Conservation (phyloP, 768 basidiomycete species). For the Boletales sp. region DNA sequence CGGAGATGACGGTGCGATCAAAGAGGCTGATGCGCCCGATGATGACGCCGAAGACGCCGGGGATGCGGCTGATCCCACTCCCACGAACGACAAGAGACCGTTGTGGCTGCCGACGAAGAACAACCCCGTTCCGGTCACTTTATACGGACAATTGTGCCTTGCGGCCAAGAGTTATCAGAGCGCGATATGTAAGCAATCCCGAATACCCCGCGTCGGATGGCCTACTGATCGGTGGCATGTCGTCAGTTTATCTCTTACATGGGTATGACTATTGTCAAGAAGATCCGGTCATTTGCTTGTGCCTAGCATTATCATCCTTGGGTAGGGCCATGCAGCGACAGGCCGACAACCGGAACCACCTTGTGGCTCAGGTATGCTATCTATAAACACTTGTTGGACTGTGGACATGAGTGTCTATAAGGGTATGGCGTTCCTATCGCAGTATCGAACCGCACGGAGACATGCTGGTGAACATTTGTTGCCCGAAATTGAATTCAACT, state of each 20-base stretch:
- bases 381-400: background rate
- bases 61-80: constrained; percentile 10
- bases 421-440: constrained; percentile 81
- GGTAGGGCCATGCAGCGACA: constrained; percentile 93
- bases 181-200: constrained; percentile 71
- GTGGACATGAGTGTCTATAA: constrained; percentile 22
- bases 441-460: constrained; percentile 68
- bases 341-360: constrained; percentile 89
- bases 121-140: constrained; percentile 64
- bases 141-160: constrained; percentile 85
- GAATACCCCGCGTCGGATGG: background rate
- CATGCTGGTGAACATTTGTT: constrained; percentile 35
- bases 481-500: constrained; percentile 53
- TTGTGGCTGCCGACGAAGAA: constrained; percentile 58
- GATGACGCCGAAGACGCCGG: constrained; percentile 34
- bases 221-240: background rate
- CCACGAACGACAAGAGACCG: constrained; percentile 21
- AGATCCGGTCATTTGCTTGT: constrained; percentile 83
- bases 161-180: constrained; percentile 85
- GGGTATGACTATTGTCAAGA: constrained; percentile 82
- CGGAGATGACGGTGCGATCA: constrained; percentile 18
- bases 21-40: constrained; percentile 16
- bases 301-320: constrained; percentile 78
- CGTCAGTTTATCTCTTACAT: constrained; percentile 80
- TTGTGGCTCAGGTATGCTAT: constrained; percentile 62